Evolutionary conservation across 495 filamentous ascomycete genomes (phyloP).

Genomic region (Trichodelitschia bisporula): DNA sequence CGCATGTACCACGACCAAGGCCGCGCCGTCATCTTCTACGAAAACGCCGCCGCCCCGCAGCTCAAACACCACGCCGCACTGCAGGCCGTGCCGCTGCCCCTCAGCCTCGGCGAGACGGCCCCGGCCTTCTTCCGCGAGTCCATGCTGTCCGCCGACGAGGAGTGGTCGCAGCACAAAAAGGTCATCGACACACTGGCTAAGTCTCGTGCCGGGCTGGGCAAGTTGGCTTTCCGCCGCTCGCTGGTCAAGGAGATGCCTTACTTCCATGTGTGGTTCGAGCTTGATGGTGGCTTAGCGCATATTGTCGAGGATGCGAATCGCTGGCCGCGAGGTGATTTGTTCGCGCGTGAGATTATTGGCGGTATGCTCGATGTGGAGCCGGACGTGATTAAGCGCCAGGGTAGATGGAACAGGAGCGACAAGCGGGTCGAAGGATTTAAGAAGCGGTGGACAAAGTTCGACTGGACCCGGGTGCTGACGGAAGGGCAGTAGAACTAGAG

Average conservation of each 20-base stretch:
- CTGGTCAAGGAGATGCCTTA: slow-evolving; percentile 96
- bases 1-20: slow-evolving; percentile 82
- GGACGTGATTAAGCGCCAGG: slow-evolving; percentile 74
- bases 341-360: slow-evolving; percentile 75
- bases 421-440: slow-evolving; percentile 53
- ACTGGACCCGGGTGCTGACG: slow-evolving; percentile 74
- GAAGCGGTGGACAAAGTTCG: slow-evolving; percentile 74
- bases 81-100: slow-evolving; percentile 67
- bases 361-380: slow-evolving; percentile 76
- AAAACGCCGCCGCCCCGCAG: slow-evolving; percentile 69
- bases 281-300: slow-evolving; percentile 84
- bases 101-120: slow-evolving; percentile 64
- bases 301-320: slow-evolving; percentile 66
- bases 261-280: slow-evolving; percentile 75
- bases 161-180: slow-evolving; percentile 90
- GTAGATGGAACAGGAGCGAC: slow-evolving; percentile 61
- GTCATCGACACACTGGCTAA: slow-evolving; percentile 71
- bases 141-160: slow-evolving; percentile 63
- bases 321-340: slow-evolving; percentile 86
- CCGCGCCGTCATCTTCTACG: slow-evolving; percentile 85
- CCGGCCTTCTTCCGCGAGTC: slow-evolving; percentile 93
- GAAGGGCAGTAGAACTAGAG: too few relatives aligned
- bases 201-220: slow-evolving; percentile 36
- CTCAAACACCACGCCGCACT: slow-evolving; percentile 66
- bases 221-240: slow-evolving; percentile 54